Percentiles rank a stretch among this genome's conserved stretches.
phyloP scores from a whole-genome alignment of 106 monocot genomes.

The Dioscorea alata region DNA sequence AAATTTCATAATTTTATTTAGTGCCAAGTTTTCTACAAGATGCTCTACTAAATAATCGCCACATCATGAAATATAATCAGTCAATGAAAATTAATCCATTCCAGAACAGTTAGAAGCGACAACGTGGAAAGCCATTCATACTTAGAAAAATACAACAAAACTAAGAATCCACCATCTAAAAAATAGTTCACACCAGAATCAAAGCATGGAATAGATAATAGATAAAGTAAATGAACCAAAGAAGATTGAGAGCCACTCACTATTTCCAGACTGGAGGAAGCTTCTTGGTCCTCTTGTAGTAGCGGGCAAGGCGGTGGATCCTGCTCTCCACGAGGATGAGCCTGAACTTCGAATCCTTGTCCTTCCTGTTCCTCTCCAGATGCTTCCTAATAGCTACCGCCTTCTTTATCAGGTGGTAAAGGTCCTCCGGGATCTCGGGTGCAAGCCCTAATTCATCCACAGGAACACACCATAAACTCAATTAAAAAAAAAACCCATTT shows the following conservation, averaged over 20 bases:
- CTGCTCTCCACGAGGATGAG: constrained; percentile 57
- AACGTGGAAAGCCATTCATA: too few species aligned
- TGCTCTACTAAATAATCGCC: too few species aligned
- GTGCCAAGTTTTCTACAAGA: too few species aligned
- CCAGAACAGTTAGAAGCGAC: too few species aligned
- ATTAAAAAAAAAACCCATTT: background rate
- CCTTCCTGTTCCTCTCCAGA: constrained; percentile 26
- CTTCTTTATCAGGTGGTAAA: constrained; percentile 26
- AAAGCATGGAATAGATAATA: too few species aligned
- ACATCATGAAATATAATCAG: too few species aligned
- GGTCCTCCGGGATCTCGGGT: constrained; percentile 25
- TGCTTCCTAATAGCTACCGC: constrained; percentile 25
- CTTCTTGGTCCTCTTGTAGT: constrained; percentile 31
- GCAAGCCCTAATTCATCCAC: constrained; percentile 14
- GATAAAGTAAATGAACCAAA: background rate
- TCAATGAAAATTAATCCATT: too few species aligned
- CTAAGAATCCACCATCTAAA: too few species aligned
- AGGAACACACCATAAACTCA: background rate
- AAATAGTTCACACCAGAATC: too few species aligned
- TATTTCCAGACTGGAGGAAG: constrained; percentile 27
- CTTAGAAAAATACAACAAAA: too few species aligned
- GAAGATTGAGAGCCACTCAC: constrained; percentile 6
- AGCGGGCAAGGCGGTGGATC: constrained; percentile 53
- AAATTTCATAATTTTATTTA: too few species aligned
- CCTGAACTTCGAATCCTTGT: constrained; percentile 30